Percentiles rank a stretch among this genome's conserved stretches.
These are phyloP conservation scores for Protea cynaroides DNA, from an alignment of 164 flowering plant genomes.

Conservation along the genomic window DNA sequence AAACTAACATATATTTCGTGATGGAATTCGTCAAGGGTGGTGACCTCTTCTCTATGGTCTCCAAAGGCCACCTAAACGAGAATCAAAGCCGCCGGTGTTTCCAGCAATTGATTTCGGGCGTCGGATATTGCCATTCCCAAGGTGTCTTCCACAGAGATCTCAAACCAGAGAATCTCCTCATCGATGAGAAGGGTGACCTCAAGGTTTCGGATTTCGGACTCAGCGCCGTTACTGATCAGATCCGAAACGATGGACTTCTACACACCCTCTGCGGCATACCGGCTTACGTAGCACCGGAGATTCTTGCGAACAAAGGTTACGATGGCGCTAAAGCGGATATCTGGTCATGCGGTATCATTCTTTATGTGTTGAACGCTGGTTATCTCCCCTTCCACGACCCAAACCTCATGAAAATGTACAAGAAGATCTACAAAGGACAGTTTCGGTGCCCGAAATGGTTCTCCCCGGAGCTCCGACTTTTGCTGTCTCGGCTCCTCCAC, in stretches of 20 bases:
- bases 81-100: slow-evolving; percentile 57
- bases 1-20: slow-evolving; percentile 63
- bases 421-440: slow-evolving; percentile 55
- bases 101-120: slow-evolving; percentile 64
- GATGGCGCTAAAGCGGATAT: slow-evolving; percentile 56
- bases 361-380: slow-evolving; percentile 55
- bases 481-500: slow-evolving; percentile 46
- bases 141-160: slow-evolving; percentile 70
- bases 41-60: slow-evolving; percentile 50
- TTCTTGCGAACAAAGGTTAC: slow-evolving; percentile 58
- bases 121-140: slow-evolving; percentile 52
- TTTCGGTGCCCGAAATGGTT: slow-evolving; percentile 60
- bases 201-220: slow-evolving; percentile 69
- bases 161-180: slow-evolving; percentile 65
- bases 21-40: slow-evolving; percentile 75
- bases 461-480: slow-evolving; percentile 44
- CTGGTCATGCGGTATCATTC: slow-evolving; percentile 70
- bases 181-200: slow-evolving; percentile 55
- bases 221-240: slow-evolving; percentile 48
- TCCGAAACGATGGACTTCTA: slow-evolving; percentile 45
- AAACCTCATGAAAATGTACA: slow-evolving; percentile 58
- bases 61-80: slow-evolving; percentile 51
- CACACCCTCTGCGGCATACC: slow-evolving; percentile 79
- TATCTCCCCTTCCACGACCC: slow-evolving; percentile 64
- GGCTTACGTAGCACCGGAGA: slow-evolving; percentile 72